Evolutionary conservation across 371 early-diverging fungal species (phyloP).

Genomic region (Mortierella sp.): DNA sequence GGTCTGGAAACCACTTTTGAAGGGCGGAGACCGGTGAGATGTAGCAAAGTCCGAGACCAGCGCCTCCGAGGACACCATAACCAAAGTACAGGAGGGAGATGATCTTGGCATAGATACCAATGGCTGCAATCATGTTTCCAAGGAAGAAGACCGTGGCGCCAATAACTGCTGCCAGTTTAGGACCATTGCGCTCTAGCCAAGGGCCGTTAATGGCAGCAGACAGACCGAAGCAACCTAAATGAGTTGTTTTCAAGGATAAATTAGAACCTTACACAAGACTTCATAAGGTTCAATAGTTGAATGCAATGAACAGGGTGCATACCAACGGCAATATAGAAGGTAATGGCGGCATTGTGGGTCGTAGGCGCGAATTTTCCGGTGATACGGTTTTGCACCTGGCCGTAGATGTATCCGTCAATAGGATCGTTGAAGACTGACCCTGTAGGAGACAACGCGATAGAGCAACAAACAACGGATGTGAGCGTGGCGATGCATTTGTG

Average conservation of each 20-base stretch:
- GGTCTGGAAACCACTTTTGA: constrained; percentile 70
- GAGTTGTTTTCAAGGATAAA: not conserved
- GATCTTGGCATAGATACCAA: constrained; percentile 60
- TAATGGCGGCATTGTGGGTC: constrained; percentile 60
- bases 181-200: constrained; percentile 73
- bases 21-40: constrained; percentile 69
- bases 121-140: constrained; percentile 68
- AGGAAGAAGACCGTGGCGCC: constrained; percentile 65
- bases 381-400: constrained; percentile 23
- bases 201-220: constrained; percentile 74
- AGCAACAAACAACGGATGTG: not conserved
- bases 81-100: constrained; percentile 63
- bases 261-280: no score
- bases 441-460: constrained; percentile 6
- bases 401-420: constrained; percentile 64
- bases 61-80: constrained; percentile 72
- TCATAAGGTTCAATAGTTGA: no score
- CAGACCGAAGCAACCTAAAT: constrained; percentile 64
- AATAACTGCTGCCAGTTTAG: constrained; percentile 62
- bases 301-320: not conserved
- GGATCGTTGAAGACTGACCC: constrained; percentile 74
- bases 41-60: constrained; percentile 72
- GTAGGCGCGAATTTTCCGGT: constrained; percentile 20
- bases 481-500: not conserved
- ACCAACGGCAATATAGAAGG: constrained; percentile 76